Evolutionary conservation across 139 green algal genomes (phyloP).

Genomic region (Picochlorum sp.): DNA sequence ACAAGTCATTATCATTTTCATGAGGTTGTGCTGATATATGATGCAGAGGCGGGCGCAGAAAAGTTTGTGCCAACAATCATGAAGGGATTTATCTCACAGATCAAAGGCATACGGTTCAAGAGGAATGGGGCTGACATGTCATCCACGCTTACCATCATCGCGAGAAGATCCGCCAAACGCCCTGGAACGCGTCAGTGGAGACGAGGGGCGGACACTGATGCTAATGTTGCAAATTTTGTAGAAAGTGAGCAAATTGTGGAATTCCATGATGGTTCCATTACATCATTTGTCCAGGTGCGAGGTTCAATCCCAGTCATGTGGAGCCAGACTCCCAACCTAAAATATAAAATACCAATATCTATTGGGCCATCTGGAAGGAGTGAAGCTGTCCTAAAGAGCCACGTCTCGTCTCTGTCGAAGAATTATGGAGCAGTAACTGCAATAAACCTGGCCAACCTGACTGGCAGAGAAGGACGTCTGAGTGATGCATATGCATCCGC

Average conservation of each 20-base stretch:
- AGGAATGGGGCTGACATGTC: not conserved
- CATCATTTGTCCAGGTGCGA: conserved; percentile 56
- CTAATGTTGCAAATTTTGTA: conserved; percentile 78
- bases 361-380: conserved; percentile 31
- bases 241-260: conserved; percentile 82
- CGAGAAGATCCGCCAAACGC: conserved; percentile 41
- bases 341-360: conserved; percentile 83
- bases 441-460: conserved; percentile 77
- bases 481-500: conserved; percentile 5
- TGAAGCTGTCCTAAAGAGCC: conserved; percentile 29
- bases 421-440: conserved; percentile 35
- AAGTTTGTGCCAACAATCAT: conserved; percentile 57
- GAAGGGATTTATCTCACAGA: conserved; percentile 63
- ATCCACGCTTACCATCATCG: conserved; percentile 52
- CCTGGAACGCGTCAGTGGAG: conserved; percentile 75
- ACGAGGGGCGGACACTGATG: conserved; percentile 57
- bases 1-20: too few relatives aligned
- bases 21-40: not conserved
- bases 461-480: conserved; percentile 68
- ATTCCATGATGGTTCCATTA: conserved; percentile 28
- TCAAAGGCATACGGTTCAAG: conserved; percentile 40
- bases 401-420: conserved; percentile 26
- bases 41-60: conserved; percentile 24
- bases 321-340: conserved; percentile 78
- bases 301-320: conserved; percentile 81